Percentiles rank a stretch among this genome's conserved stretches.
Evolutionary conservation across 441 rosid genomes (phyloP).

Genomic region (Erodium texanum): DNA sequence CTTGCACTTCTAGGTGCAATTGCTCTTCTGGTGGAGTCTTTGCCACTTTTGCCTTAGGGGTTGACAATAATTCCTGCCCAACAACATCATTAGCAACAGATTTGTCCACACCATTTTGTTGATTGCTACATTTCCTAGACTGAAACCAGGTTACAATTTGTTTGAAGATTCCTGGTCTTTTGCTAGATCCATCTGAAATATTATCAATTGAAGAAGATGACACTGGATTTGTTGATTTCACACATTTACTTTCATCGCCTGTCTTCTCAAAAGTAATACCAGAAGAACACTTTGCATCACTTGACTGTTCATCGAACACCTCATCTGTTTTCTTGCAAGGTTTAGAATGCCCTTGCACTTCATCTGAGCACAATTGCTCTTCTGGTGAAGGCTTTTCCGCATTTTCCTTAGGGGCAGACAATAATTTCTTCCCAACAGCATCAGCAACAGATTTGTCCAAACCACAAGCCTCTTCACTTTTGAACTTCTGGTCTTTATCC

Average conservation of each 20-base stretch:
- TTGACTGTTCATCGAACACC: slow-evolving; percentile 10
- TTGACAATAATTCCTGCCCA: no score
- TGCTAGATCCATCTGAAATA: slow-evolving; percentile 20
- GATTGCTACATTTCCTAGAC: slow-evolving; percentile 28
- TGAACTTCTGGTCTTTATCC: slow-evolving; percentile 14
- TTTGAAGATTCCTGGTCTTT: slow-evolving; percentile 25
- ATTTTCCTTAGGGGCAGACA: slow-evolving; percentile 15
- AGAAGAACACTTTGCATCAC: slow-evolving; percentile 15
- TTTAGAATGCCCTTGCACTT: slow-evolving; percentile 9
- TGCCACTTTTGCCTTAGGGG: no score
- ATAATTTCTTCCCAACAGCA: slow-evolving; percentile 15
- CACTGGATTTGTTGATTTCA: slow-evolving; percentile 11
- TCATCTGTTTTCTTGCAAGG: slow-evolving; percentile 16
- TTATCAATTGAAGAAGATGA: slow-evolving; percentile 18
- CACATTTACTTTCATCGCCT: slow-evolving; percentile 19
- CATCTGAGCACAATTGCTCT: slow-evolving; percentile 13
- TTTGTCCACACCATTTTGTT: no score
- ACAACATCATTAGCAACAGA: no score
- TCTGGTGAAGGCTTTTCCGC: slow-evolving; percentile 16
- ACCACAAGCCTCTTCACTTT: slow-evolving; percentile 15
- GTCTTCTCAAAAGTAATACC: slow-evolving; percentile 15
- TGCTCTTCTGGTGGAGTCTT: no score
- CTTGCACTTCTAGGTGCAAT: no score
- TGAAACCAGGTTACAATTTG: slow-evolving; percentile 30
- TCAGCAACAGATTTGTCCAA: slow-evolving; percentile 18